A percentile compares a stretch with the other conserved stretches of the same genome.
phyloP scores from a whole-genome alignment of 2,329 filamentous ascomycete genomes.

The Biscogniauxia mediterranea region DNA sequence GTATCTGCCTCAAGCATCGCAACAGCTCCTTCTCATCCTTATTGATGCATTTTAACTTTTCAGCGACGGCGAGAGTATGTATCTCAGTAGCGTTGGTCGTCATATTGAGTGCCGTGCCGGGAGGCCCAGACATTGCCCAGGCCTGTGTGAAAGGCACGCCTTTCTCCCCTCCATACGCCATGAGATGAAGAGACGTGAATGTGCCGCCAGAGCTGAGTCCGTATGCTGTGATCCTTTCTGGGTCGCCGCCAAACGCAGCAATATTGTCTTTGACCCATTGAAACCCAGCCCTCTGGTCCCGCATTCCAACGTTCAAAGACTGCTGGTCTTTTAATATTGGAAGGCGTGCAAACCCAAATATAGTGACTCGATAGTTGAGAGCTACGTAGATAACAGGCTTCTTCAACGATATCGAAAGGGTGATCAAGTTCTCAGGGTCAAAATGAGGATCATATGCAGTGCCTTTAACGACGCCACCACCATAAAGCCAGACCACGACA shows the following conservation, averaged over 20 bases:
- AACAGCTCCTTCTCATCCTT: constrained; percentile 15
- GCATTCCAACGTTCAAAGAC: constrained; percentile 28
- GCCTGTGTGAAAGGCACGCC: constrained; percentile 33
- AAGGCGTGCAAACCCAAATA: constrained; percentile 33
- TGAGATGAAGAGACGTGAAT: constrained; percentile 25
- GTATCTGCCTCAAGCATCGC: constrained; percentile 21
- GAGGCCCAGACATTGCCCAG: constrained; percentile 36
- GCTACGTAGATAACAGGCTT: constrained; percentile 30
- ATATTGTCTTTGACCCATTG: constrained; percentile 33
- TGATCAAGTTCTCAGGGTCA: constrained; percentile 23
- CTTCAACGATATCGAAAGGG: constrained; percentile 12
- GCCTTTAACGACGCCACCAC: constrained; percentile 29
- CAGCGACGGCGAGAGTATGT: constrained; percentile 28
- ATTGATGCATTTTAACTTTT: constrained; percentile 16
- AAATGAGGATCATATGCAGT: constrained; percentile 26
- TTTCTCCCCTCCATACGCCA: constrained; percentile 29
- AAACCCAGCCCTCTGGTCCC: constrained; percentile 25
- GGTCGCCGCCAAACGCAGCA: constrained; percentile 27
- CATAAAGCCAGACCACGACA: constrained; percentile 26
- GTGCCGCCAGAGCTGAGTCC: constrained; percentile 25
- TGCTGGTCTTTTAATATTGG: constrained; percentile 26
- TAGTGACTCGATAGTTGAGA: constrained; percentile 29
- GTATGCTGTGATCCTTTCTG: constrained; percentile 22
- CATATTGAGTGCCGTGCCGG: constrained; percentile 33
- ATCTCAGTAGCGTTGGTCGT: constrained; percentile 28